phyloP scores from a whole-genome alignment of 805 yeast species.

The Sungouiozyma intestinalis region DNA sequence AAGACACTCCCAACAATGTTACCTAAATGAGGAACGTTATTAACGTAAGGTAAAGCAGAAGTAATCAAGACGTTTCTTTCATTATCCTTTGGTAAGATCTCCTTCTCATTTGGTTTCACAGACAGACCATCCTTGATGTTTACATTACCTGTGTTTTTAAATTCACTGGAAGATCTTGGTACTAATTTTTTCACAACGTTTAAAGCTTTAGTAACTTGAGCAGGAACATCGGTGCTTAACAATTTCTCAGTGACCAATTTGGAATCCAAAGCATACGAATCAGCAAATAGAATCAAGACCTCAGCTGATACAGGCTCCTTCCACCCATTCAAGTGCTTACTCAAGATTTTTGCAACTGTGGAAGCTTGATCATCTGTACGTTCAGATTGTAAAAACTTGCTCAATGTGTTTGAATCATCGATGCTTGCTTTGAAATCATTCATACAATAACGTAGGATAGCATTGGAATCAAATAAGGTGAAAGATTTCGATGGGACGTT shows the following conservation, averaged over 20 bases:
- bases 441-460: conserved; percentile 55
- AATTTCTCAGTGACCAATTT: conserved; percentile 19
- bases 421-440: conserved; percentile 32
- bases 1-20: conserved; percentile 92
- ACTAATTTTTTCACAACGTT: conserved; percentile 34
- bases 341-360: conserved; percentile 22
- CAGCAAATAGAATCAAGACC: conserved; percentile 49
- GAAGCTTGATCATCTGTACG: conserved; percentile 33
- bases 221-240: conserved; percentile 12
- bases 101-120: conserved; percentile 22
- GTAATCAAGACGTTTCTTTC: conserved; percentile 82
- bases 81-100: conserved; percentile 54
- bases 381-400: conserved; percentile 20
- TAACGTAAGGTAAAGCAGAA: conserved; percentile 95
- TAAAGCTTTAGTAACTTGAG: conserved; percentile 36
- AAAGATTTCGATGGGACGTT: conserved; percentile 18
- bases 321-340: conserved; percentile 5
- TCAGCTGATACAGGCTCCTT: conserved; percentile 34
- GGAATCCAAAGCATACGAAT: conserved; percentile 39
- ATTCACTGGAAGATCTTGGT: conserved; percentile 20
- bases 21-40: conserved; percentile 97
- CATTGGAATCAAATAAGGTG: conserved; percentile 52
- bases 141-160: conserved; percentile 34
- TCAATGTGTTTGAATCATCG: neutral
- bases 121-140: conserved; percentile 20